These are phyloP conservation scores for Coemansia javaensis DNA, from an alignment of 192 early-diverging fungal genomes.

Conservation along the genomic window DNA sequence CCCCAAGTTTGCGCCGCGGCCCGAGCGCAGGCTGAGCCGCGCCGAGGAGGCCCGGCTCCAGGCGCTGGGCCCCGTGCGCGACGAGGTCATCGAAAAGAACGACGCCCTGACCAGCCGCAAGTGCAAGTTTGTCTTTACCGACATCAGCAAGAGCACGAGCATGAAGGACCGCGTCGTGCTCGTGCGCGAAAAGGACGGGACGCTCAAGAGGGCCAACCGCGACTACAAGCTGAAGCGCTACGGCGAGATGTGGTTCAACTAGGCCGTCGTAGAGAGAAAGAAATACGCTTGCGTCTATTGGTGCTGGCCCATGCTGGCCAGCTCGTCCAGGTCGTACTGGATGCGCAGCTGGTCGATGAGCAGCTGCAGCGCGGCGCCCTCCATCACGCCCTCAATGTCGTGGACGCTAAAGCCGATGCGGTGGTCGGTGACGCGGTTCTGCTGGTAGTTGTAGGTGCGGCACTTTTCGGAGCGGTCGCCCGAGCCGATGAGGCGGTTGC, in stretches of 20 bases:
- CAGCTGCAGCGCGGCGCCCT: slow-evolving; percentile 45
- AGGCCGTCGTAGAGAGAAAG: neutral
- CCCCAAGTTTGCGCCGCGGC: slow-evolving; percentile 28
- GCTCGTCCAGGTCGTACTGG: slow-evolving; percentile 50
- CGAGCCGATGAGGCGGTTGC: slow-evolving; percentile 62
- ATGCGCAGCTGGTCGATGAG: slow-evolving; percentile 51
- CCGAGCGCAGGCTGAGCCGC: slow-evolving; percentile 15
- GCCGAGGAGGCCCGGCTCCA: slow-evolving; percentile 16
- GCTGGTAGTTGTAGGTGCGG: slow-evolving; percentile 77
- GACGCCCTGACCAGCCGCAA: slow-evolving; percentile 32
- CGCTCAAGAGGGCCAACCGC: slow-evolving; percentile 48
- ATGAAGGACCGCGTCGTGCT: slow-evolving; percentile 52
- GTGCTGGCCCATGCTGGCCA: slow-evolving; percentile 19
- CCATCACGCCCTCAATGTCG: slow-evolving; percentile 62
- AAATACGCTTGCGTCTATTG: neutral
- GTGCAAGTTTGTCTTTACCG: slow-evolving; percentile 60
- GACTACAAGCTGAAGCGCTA: slow-evolving; percentile 50
- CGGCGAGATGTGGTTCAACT: slow-evolving; percentile 36
- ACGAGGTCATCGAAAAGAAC: slow-evolving; percentile 37
- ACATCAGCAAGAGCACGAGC: slow-evolving; percentile 46
- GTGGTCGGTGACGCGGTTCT: slow-evolving; percentile 78
- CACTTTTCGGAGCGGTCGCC: slow-evolving; percentile 79
- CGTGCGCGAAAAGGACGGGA: slow-evolving; percentile 58
- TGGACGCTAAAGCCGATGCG: slow-evolving; percentile 69
- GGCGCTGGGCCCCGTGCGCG: slow-evolving; percentile 16